Evolutionary conservation across 768 basidiomycete species (phyloP).

Genomic region (Hirschioporus abietinus): DNA sequence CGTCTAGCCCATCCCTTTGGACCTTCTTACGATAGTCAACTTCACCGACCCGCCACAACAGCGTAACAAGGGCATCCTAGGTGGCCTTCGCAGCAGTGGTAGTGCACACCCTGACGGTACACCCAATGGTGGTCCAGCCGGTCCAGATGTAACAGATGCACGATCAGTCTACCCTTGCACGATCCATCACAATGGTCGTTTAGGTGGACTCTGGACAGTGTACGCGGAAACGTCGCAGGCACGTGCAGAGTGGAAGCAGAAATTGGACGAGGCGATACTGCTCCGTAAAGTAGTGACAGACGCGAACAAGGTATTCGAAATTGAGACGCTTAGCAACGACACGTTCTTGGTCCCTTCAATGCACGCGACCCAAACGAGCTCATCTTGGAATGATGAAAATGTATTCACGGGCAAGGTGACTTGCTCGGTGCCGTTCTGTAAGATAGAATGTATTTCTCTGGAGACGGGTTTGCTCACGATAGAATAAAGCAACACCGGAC

Average conservation of each 20-base stretch:
- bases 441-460: slow-evolving; percentile 13
- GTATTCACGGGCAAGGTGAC: slow-evolving; percentile 82
- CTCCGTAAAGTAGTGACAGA: slow-evolving; percentile 85
- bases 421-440: slow-evolving; percentile 91
- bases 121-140: slow-evolving; percentile 23
- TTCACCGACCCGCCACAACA: slow-evolving; percentile 78
- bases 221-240: slow-evolving; percentile 79
- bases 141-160: slow-evolving; percentile 51
- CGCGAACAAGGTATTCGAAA: slow-evolving; percentile 91
- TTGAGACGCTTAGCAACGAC: slow-evolving; percentile 83
- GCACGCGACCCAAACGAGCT: slow-evolving; percentile 34
- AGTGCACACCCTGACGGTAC: not conserved
- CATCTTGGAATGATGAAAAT: slow-evolving; percentile 65
- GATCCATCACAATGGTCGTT: slow-evolving; percentile 81
- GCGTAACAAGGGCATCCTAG: slow-evolving; percentile 64
- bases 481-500: slow-evolving; percentile 65
- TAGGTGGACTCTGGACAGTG: slow-evolving; percentile 80
- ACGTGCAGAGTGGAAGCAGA: slow-evolving; percentile 84
- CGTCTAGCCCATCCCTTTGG: slow-evolving; percentile 83
- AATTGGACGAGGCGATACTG: slow-evolving; percentile 83
- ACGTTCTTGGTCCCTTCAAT: slow-evolving; percentile 79
- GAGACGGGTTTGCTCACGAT: slow-evolving; percentile 4
- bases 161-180: slow-evolving; percentile 84
- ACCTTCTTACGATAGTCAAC: slow-evolving; percentile 79
- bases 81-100: slow-evolving; percentile 30